Percentiles rank a stretch among this genome's conserved stretches.
Evolutionary conservation across 768 basidiomycete genomes (phyloP).

Genomic region (Termitomyces sp.): DNA sequence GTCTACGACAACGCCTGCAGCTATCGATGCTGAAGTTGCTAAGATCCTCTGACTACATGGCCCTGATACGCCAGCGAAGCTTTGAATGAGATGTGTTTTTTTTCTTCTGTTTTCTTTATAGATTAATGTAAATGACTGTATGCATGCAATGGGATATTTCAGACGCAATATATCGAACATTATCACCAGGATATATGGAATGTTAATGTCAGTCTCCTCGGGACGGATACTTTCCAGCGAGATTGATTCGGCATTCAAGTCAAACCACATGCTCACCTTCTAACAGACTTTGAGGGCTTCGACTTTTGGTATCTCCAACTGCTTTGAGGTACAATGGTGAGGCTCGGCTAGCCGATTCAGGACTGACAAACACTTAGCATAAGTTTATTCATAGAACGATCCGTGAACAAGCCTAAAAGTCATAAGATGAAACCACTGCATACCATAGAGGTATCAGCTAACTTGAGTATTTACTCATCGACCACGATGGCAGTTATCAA

Average conservation of each 20-base stretch:
- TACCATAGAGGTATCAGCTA: neutral
- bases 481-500: neutral
- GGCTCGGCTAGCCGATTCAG: too few relatives aligned
- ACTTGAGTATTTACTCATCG: neutral
- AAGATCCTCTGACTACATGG: constrained; percentile 41
- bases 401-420: too few relatives aligned
- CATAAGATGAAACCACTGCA: neutral
- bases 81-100: neutral
- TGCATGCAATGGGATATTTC: neutral
- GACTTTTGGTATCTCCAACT: too few relatives aligned
- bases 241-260: too few relatives aligned
- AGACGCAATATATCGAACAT: too few relatives aligned
- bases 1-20: constrained; percentile 64
- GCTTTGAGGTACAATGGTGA: too few relatives aligned
- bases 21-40: constrained; percentile 57
- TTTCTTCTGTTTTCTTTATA: neutral
- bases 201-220: too few relatives aligned
- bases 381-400: too few relatives aligned
- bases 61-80: neutral
- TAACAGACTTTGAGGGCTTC: neutral
- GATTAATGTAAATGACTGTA: constrained; percentile 2
- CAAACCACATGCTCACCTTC: neutral
- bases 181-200: neutral
- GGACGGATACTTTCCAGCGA: too few relatives aligned
- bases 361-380: too few relatives aligned